Conservation (phyloP, 148 eudicot genomes). For the Hydrangea macrophylla region DNA sequence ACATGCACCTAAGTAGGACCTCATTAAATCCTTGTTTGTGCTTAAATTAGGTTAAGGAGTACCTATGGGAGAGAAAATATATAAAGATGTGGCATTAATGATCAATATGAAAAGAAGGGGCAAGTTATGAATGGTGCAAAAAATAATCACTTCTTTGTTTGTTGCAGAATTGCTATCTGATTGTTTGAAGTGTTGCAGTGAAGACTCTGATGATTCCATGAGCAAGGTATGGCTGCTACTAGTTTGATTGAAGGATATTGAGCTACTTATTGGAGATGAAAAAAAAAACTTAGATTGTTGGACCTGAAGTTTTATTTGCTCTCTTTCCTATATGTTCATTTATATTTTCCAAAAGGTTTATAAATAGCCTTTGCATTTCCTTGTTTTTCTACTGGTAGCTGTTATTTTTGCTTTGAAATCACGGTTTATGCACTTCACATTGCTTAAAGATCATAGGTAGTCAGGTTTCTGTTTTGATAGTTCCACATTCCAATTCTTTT, state of each 20-base stretch:
- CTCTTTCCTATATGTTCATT: background rate
- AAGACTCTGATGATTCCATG: constrained; percentile 92
- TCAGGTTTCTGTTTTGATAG: background rate
- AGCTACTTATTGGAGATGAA: too few relatives aligned
- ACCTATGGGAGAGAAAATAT: too few relatives aligned
- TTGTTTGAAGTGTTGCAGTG: constrained; percentile 80
- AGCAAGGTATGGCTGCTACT: constrained; percentile 65
- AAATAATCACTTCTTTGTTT: constrained; percentile 4
- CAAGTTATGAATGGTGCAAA: too few relatives aligned
- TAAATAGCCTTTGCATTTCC: background rate
- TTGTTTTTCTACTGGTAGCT: background rate
- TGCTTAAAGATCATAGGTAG: background rate
- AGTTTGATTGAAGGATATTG: background rate
- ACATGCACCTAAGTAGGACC: too few relatives aligned
- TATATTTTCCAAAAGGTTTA: background rate
- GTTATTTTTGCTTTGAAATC: background rate
- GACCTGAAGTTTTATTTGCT: background rate
- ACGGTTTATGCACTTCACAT: background rate
- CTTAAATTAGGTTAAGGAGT: too few relatives aligned
- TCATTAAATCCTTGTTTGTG: too few relatives aligned
- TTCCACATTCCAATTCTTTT: background rate
- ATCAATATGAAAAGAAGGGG: too few relatives aligned
- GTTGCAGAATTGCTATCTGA: constrained; percentile 78
- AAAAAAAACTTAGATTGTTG: background rate
- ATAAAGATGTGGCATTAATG: too few relatives aligned